These are phyloP conservation scores for Yarrowia bubula DNA, from an alignment of 805 yeast genomes.

Conservation along the genomic window DNA sequence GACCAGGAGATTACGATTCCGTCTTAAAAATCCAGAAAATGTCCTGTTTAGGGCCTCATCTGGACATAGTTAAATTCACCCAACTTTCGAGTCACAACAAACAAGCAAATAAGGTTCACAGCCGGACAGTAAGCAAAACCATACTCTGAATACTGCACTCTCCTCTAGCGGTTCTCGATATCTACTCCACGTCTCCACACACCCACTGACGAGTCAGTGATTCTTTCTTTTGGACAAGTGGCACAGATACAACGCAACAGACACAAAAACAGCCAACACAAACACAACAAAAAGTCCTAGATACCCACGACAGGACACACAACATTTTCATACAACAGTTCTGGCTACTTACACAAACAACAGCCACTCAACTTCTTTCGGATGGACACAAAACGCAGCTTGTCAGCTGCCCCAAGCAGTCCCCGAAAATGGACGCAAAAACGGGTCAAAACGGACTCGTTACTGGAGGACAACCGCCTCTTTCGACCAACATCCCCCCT, in stretches of 20 bases:
- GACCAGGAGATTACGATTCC: too few relatives aligned
- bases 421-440: constrained; percentile 11
- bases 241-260: background rate
- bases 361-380: background rate
- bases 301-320: background rate
- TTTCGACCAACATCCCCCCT: constrained; percentile 16
- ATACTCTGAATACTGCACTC: background rate
- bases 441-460: constrained; percentile 13
- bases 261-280: background rate
- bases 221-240: constrained; percentile 1
- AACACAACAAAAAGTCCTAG: background rate
- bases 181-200: background rate
- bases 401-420: background rate
- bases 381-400: constrained; percentile 8
- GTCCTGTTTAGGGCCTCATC: background rate
- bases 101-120: background rate
- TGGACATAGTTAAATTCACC: too few relatives aligned
- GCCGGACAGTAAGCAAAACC: background rate
- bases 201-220: background rate
- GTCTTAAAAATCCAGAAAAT: background rate
- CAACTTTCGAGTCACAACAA: constrained; percentile 23
- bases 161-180: background rate
- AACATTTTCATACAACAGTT: background rate
- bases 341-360: too few relatives aligned
- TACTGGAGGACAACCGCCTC: constrained; percentile 2